A percentile compares a stretch with the other conserved stretches of the same genome.
Conservation (phyloP, 2,329 filamentous ascomycete genomes). For the Zasmidium cellare region DNA sequence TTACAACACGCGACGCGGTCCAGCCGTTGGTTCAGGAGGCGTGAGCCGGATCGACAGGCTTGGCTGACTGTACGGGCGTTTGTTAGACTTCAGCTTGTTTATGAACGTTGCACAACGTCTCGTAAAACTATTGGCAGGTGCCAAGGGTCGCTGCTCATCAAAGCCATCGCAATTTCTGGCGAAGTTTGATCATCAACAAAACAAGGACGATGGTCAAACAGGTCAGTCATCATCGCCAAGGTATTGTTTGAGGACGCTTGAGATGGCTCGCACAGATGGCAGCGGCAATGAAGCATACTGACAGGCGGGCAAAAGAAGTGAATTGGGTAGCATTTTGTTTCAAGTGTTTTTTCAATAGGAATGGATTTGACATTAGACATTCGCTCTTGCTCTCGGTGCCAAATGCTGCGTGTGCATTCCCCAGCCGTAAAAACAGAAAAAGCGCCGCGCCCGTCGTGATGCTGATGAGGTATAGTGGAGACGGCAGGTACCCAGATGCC, state of each 20-base stretch:
- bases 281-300: no score
- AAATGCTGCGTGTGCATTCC: neutral
- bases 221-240: neutral
- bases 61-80: no score
- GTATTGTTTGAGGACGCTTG: neutral
- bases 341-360: neutral
- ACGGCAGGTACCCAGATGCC: neutral
- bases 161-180: neutral
- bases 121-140: neutral
- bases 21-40: neutral
- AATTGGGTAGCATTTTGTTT: neutral
- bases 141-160: neutral
- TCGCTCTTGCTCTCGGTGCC: neutral
- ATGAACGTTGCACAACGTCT: neutral
- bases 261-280: neutral
- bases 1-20: no score
- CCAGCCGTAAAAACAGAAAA: neutral
- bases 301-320: neutral
- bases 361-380: neutral
- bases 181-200: neutral
- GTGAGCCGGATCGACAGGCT: neutral
- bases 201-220: no score
- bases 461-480: no score
- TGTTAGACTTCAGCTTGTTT: no score
- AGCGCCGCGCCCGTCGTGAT: neutral